Evolutionary conservation across 495 filamentous ascomycete genomes (phyloP).

Genomic region (Neurospora africana): DNA sequence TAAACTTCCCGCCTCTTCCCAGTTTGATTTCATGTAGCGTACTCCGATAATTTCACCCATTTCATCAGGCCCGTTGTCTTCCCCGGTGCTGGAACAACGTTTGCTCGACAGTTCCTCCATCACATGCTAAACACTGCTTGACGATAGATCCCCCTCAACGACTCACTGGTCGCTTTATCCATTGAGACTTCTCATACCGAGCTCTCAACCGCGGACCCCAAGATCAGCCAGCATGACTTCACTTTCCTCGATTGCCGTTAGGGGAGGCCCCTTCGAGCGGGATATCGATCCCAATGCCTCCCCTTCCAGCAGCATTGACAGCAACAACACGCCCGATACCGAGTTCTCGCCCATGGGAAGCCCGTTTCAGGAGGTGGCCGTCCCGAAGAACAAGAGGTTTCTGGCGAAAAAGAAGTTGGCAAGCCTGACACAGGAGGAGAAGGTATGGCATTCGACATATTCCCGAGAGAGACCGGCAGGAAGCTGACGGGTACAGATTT

Average conservation of each 20-base stretch:
- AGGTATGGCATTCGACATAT: slow-evolving; percentile 25
- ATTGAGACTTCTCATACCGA: not conserved
- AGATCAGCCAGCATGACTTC: slow-evolving; percentile 8
- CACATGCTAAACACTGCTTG: not conserved
- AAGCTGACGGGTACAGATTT: slow-evolving; percentile 36
- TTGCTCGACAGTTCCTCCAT: not conserved
- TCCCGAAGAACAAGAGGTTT: slow-evolving; percentile 23
- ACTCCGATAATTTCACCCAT: not conserved
- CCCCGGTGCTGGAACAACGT: not conserved
- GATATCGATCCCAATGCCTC: slow-evolving; percentile 30
- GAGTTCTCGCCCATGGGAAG: slow-evolving; percentile 42
- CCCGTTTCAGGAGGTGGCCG: slow-evolving; percentile 23
- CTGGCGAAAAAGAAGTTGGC: slow-evolving; percentile 32
- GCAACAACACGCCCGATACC: slow-evolving; percentile 36
- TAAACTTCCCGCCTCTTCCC: not conserved
- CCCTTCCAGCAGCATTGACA: slow-evolving; percentile 29
- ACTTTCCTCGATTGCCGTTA: not conserved
- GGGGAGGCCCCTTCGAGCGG: slow-evolving; percentile 4
- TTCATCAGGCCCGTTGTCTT: not conserved
- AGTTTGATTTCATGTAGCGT: not conserved
- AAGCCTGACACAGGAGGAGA: slow-evolving; percentile 41
- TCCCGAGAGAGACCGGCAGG: not conserved
- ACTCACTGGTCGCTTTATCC: not conserved
- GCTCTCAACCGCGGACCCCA: slow-evolving; percentile 5
- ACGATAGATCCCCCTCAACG: not conserved